These are phyloP conservation scores for Suhomyces sp. DNA, from an alignment of 805 yeast genomes.

Conservation along the genomic window DNA sequence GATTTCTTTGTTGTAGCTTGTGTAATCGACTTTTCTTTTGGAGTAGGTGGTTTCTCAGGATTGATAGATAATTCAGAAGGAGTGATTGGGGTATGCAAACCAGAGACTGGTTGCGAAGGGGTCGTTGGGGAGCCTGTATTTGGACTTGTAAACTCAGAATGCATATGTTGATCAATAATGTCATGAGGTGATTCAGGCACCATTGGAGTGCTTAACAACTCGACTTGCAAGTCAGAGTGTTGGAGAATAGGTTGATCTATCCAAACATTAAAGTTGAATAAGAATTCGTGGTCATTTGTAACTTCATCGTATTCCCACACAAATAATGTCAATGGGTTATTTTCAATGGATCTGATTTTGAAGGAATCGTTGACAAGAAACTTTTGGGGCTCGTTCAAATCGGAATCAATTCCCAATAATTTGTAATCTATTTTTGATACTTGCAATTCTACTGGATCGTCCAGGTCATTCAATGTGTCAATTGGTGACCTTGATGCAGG, in stretches of 20 bases:
- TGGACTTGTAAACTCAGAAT: no score
- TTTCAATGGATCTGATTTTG: constrained; percentile 12
- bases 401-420: constrained; percentile 26
- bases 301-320: constrained; percentile 24
- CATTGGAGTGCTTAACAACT: no score
- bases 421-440: constrained; percentile 28
- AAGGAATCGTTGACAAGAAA: constrained; percentile 30
- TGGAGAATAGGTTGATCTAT: no score
- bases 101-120: no score
- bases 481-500: neutral
- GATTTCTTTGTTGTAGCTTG: constrained; percentile 3
- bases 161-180: no score
- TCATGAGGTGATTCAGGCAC: no score
- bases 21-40: neutral
- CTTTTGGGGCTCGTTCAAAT: constrained; percentile 17
- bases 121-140: no score
- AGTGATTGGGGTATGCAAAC: no score
- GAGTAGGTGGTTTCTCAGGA: no score
- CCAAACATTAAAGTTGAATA: constrained; percentile 30
- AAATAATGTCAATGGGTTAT: constrained; percentile 21
- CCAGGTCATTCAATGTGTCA: neutral
- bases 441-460: neutral
- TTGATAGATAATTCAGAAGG: no score
- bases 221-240: no score
- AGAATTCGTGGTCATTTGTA: constrained; percentile 13